A percentile compares a stretch with the other conserved stretches of the same genome.
Evolutionary conservation across 2,329 filamentous ascomycete species (phyloP).

Genomic region (Penicillium sp.): DNA sequence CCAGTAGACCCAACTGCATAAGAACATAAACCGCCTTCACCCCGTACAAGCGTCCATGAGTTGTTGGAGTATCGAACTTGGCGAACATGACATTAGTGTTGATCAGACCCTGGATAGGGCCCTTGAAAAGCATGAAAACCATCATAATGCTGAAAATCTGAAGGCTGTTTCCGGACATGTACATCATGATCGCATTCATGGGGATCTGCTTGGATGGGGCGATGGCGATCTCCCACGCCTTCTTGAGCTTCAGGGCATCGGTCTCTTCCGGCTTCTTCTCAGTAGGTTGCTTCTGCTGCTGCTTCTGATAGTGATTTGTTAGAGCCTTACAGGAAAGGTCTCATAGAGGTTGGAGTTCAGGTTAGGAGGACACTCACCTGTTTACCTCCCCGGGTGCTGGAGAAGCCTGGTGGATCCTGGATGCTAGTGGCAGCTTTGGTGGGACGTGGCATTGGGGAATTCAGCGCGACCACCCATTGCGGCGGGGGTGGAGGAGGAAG

Average conservation of each 20-base stretch:
- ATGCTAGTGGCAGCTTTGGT: conserved; percentile 63
- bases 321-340: background rate
- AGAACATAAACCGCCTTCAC: conserved; percentile 86
- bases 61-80: conserved; percentile 82
- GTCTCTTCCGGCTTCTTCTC: conserved; percentile 68
- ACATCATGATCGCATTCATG: conserved; percentile 99
- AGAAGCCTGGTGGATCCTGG: conserved; percentile 84
- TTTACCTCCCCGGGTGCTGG: conserved; percentile 53
- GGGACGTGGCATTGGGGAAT: conserved; percentile 66
- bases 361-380: conserved; percentile 44
- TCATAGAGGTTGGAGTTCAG: background rate
- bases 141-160: conserved; percentile 99
- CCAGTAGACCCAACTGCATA: conserved; percentile 82
- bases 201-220: conserved; percentile 90
- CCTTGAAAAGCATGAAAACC: conserved; percentile 99
- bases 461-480: conserved; percentile 80
- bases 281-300: conserved; percentile 33
- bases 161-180: conserved; percentile 98
- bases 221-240: conserved; percentile 96
- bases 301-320: conserved; percentile 25
- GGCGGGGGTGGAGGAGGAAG: conserved; percentile 56
- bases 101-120: conserved; percentile 80
- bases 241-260: conserved; percentile 95
- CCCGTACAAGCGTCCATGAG: conserved; percentile 68
- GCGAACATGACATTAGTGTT: conserved; percentile 85